phyloP scores from a whole-genome alignment of 1,284 basidiomycete genomes.

The Coniophora puteana region DNA sequence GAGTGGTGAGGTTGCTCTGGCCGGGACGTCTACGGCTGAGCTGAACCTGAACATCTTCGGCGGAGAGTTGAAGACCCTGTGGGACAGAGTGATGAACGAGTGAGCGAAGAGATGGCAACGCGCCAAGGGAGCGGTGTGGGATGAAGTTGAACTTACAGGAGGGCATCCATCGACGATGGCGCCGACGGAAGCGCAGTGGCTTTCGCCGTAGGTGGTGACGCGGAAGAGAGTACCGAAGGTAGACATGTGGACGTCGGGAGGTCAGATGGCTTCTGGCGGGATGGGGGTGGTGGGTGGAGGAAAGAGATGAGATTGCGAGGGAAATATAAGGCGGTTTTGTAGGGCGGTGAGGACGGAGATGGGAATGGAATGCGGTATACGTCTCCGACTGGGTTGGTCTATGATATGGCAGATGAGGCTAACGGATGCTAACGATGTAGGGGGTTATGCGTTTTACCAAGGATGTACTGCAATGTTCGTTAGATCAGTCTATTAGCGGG shows the following conservation, averaged over 20 bases:
- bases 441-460: too few relatives aligned
- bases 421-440: too few relatives aligned
- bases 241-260: constrained; percentile 63
- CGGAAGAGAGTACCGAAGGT: constrained; percentile 89
- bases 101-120: constrained; percentile 3
- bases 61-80: constrained; percentile 80
- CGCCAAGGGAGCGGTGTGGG: too few relatives aligned
- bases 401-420: too few relatives aligned
- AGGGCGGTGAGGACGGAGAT: too few relatives aligned
- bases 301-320: constrained; percentile 3
- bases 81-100: constrained; percentile 11
- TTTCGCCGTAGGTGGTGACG: constrained; percentile 98
- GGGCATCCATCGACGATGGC: constrained; percentile 98
- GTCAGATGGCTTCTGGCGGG: constrained; percentile 6
- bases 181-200: constrained; percentile 95
- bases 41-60: constrained; percentile 89
- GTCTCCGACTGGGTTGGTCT: too few relatives aligned
- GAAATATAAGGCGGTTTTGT: constrained; percentile 14
- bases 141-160: constrained; percentile 57
- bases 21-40: constrained; percentile 91
- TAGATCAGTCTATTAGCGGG: too few relatives aligned
- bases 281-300: constrained; percentile 9
- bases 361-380: too few relatives aligned
- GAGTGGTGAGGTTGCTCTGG: constrained; percentile 95
- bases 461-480: too few relatives aligned